Base-by-base conservation (phyloP, 148 eudicot species). In the Camellia granthamiana region DNA sequence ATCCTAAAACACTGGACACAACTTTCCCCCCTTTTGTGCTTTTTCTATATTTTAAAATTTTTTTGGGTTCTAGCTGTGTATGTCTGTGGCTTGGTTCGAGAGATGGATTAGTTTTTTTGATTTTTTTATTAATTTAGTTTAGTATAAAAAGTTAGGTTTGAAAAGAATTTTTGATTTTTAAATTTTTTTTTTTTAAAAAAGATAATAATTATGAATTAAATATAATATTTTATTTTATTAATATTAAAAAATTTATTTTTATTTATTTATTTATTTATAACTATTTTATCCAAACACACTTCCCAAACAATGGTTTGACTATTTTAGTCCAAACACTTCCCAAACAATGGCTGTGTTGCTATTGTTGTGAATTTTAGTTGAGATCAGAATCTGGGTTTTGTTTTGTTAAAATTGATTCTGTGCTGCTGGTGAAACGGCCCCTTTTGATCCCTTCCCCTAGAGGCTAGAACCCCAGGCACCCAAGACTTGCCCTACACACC, bases 401-500 rank as follows among this genome's bases (percentile, higher is more conserved):
- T 76, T 79, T 77, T 78, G 74, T 30, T 61, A 21, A 64, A 21
- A 78, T 87, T 85, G 85, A 84, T 47, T 86, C 4, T 43, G 76
- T 79, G 81, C 79, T 23, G 30, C 30, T 79, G 86, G 46, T 84
- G 62, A 7, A 59, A 87, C 79, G 86, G 59, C 81, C 89, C 41
- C 84, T 87, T 66, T 87, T 90, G 88, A 89, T 85, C 78, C 87
- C 91, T 74, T 91, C 90, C 5, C 90, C 88, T 52, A 51, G 78
- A 81, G 30, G 30, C 30, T 23, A 23, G 30, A 87, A 85, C n/a
- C 70, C 86, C 86, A 7, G 78, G 80, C 81, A 6, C 83, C 76
- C 77, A 76, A 69, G 88, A 89, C 0, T 70, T 82, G 41, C 78
- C 85, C 7, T 72, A 82, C 54, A 81, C 77, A 38, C 85, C 90